Conservation (phyloP, 2,329 filamentous ascomycete species). For the Xylaria sp. region DNA sequence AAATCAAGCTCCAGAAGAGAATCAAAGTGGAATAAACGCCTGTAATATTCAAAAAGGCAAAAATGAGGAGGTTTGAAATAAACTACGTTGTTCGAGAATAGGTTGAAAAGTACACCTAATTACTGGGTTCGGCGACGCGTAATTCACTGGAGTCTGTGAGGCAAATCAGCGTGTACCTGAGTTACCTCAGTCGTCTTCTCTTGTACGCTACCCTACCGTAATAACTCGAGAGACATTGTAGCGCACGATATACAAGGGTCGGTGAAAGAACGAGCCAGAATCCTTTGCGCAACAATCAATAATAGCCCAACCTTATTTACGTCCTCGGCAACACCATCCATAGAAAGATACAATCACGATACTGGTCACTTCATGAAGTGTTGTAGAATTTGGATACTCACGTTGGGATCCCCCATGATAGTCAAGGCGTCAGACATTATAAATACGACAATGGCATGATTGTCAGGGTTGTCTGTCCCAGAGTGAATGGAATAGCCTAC, state of each 20-base stretch:
- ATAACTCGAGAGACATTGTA: neutral
- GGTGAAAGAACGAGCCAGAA: neutral
- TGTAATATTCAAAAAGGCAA: neutral
- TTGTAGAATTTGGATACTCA: neutral
- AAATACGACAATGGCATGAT: neutral
- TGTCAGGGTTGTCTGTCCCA: too few species aligned
- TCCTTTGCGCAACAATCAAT: neutral
- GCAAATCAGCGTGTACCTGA: neutral
- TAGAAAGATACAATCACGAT: neutral
- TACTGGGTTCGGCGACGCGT: neutral
- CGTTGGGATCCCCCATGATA: too few species aligned
- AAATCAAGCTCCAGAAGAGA: neutral
- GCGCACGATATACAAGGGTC: neutral
- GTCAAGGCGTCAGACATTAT: neutral
- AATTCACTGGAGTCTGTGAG: neutral
- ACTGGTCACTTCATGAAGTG: neutral
- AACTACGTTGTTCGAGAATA: neutral
- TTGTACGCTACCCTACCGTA: neutral
- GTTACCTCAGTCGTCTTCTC: neutral
- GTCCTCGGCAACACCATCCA: neutral
- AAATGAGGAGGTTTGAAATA: neutral
- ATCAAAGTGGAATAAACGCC: neutral
- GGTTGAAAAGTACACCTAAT: neutral
- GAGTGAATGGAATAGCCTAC: too few species aligned
- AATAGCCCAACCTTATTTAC: neutral